Base-by-base conservation (phyloP, 768 basidiomycete species). In the Psilocybe cyanescens region DNA sequence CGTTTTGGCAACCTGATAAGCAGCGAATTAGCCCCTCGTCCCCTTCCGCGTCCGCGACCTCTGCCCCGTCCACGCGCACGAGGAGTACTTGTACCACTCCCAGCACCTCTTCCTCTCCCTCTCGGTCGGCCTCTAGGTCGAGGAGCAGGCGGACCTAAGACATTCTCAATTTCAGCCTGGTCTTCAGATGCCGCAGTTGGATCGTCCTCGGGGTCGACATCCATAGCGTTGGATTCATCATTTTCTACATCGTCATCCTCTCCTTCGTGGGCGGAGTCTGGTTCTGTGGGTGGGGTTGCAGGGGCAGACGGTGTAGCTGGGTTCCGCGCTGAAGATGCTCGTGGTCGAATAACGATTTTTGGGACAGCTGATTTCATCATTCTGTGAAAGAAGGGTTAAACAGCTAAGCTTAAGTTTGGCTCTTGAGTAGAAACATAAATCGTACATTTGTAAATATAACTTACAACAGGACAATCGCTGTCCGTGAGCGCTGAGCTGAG, bases 321-420 rank as follows among this genome's bases (percentile, higher is more conserved):
- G 61, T 63, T 63, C 52, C 59, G 60, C 44, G 67, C 55, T 11
- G 74, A 63, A 45, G 75, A 65, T 9, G 70, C 59, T 35, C 81
- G 76, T 19, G 81, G 76, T 67, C 80, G 83, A 56, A 84, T 83
- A 55, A 84, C 76, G 60, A 84, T 84, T 75, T 83, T 84, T 37
- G 80, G 75, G 39, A 78, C 71, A 41, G 71, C 49, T 30, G 67
- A 59, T n/a, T 60, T 60, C 49, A 58, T 60, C 7, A 33, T 8
- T 35, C 30, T 53, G 14, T 2, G 16, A 53, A 11, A n/a, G 51
- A 33, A 24, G 24, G 24, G 2, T 24, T 24, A 24, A 24, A 24
- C 24, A 24, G 24, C 24, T 24, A 2, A 24, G 24, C 4, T 29
- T 8, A 48, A 4, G 17, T 9, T 48, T 28, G 24, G 12, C 29